Percentiles rank a stretch among this genome's conserved stretches.
phyloP scores from a whole-genome alignment of 768 basidiomycete species.

The Asterophora lycoperdoides region DNA sequence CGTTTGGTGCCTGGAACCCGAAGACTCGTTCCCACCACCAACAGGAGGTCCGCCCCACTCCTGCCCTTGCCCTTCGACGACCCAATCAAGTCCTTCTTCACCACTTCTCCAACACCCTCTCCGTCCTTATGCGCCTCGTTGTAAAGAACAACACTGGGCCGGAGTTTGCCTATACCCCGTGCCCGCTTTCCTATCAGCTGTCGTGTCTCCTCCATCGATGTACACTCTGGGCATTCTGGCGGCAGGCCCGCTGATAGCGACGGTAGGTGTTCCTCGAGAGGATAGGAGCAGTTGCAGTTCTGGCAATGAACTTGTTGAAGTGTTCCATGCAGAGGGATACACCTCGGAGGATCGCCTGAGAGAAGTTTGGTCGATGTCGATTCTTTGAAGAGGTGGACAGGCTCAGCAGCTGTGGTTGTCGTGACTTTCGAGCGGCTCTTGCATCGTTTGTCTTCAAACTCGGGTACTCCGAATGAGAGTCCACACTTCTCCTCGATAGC shows the following conservation, averaged over 20 bases:
- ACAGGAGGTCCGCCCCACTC: conserved; percentile 73
- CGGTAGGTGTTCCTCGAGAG: conserved; percentile 57
- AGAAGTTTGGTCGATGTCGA: conserved; percentile 33
- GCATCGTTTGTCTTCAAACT: conserved; percentile 52
- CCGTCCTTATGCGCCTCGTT: conserved; percentile 87
- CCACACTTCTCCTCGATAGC: conserved; percentile 85
- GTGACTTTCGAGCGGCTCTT: conserved; percentile 49
- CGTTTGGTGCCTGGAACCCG: conserved; percentile 88
- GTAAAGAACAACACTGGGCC: conserved; percentile 87
- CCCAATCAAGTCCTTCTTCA: conserved; percentile 77
- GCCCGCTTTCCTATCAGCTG: conserved; percentile 74
- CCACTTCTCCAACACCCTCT: conserved; percentile 80
- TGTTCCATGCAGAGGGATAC: conserved; percentile 88
- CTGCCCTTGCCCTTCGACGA: conserved; percentile 61
- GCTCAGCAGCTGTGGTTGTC: conserved; percentile 23
- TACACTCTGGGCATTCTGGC: conserved; percentile 79
- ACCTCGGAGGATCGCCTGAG: conserved; percentile 62
- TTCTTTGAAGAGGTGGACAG: conserved; percentile 14
- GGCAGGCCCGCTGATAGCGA: conserved; percentile 59
- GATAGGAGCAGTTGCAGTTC: conserved; percentile 69
- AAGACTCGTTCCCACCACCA: conserved; percentile 89
- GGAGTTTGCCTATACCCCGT: conserved; percentile 72
- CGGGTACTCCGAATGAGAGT: conserved; percentile 80
- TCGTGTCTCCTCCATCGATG: conserved; percentile 61
- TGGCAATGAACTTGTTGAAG: conserved; percentile 77